Evolutionary conservation across 129 eudicot species (phyloP).

Genomic region (Erigeron canadensis): DNA sequence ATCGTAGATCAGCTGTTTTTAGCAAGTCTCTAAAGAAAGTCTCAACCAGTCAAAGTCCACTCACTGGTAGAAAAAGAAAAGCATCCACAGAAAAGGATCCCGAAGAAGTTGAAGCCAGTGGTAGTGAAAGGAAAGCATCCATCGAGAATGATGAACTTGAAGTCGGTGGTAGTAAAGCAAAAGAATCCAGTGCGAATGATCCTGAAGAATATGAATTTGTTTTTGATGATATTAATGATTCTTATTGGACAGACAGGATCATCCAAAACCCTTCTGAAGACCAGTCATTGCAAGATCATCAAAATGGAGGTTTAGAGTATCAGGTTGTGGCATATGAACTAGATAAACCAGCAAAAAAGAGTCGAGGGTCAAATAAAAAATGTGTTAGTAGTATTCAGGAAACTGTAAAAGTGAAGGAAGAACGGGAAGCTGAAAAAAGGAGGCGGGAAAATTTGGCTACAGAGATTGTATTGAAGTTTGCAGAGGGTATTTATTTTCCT

Average conservation of each 20-base stretch:
- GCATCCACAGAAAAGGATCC: conserved; percentile 23
- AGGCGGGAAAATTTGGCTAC: conserved; percentile 55
- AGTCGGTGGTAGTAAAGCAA: conserved; percentile 43
- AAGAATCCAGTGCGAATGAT: conserved; percentile 24
- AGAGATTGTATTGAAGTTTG: conserved; percentile 61
- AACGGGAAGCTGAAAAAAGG: conserved; percentile 33
- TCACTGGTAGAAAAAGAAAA: conserved; percentile 43
- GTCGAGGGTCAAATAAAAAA: conserved; percentile 39
- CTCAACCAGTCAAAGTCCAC: conserved; percentile 31
- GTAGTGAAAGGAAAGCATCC: conserved; percentile 44
- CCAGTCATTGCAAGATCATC: conserved; percentile 44
- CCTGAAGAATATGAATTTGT: conserved; percentile 50
- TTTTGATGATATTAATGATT: conserved; percentile 69
- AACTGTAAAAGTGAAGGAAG: conserved; percentile 29
- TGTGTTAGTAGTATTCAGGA: conserved; percentile 31
- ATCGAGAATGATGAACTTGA: background rate
- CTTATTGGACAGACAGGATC: conserved; percentile 89
- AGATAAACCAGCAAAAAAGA: conserved; percentile 9
- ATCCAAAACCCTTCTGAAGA: conserved; percentile 66
- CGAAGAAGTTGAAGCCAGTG: conserved; percentile 47
- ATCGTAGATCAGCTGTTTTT: conserved; percentile 51
- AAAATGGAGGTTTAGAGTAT: conserved; percentile 40
- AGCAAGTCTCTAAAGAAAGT: conserved; percentile 37
- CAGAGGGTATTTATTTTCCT: conserved; percentile 46
- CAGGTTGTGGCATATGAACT: conserved; percentile 29